Percentiles rank a stretch among this genome's conserved stretches.
Conservation (phyloP, 2,329 filamentous ascomycete species). For the Penicillium sp. region DNA sequence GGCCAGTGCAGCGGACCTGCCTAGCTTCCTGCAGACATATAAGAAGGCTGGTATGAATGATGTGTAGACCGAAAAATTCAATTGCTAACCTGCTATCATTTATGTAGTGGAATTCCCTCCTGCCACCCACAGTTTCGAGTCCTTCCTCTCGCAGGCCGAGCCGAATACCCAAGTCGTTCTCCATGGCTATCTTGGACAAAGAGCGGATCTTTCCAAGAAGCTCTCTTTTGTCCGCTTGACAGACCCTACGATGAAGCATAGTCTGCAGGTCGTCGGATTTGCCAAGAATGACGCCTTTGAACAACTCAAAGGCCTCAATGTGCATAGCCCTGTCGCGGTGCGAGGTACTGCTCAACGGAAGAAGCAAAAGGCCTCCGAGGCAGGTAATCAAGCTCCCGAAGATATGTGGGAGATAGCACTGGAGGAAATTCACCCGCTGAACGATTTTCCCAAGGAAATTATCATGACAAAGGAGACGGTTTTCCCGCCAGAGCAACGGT, state of each 20-base stretch:
- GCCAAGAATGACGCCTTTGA: conserved; percentile 41
- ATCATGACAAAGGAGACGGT: conserved; percentile 74
- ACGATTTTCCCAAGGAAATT: conserved; percentile 74
- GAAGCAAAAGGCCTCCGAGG: conserved; percentile 37
- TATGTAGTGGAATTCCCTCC: conserved; percentile 51
- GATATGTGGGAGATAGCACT: conserved; percentile 64
- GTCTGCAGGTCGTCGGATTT: conserved; percentile 56
- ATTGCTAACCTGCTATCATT: conserved; percentile 15
- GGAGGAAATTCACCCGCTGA: conserved; percentile 68
- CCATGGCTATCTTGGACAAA: conserved; percentile 73
- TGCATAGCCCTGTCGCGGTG: conserved; percentile 61
- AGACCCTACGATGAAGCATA: conserved; percentile 48
- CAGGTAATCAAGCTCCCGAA: conserved; percentile 31
- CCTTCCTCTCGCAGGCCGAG: conserved; percentile 35
- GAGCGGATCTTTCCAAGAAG: conserved; percentile 68
- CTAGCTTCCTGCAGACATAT: conserved; percentile 45
- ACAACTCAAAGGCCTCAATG: conserved; percentile 49
- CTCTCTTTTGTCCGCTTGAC: conserved; percentile 71
- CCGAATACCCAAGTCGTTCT: conserved; percentile 55
- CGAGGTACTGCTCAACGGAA: conserved; percentile 53
- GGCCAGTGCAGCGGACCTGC: conserved; percentile 16
- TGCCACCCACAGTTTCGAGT: conserved; percentile 47
- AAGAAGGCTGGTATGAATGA: conserved; percentile 50
- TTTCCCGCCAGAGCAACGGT: conserved; percentile 75
- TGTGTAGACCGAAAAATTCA: background rate